Evolutionary conservation across 1,139 yeast species (phyloP), one percentile per base, ranked within the genome.

Genomic region (Ogataea hybrid): DNA sequence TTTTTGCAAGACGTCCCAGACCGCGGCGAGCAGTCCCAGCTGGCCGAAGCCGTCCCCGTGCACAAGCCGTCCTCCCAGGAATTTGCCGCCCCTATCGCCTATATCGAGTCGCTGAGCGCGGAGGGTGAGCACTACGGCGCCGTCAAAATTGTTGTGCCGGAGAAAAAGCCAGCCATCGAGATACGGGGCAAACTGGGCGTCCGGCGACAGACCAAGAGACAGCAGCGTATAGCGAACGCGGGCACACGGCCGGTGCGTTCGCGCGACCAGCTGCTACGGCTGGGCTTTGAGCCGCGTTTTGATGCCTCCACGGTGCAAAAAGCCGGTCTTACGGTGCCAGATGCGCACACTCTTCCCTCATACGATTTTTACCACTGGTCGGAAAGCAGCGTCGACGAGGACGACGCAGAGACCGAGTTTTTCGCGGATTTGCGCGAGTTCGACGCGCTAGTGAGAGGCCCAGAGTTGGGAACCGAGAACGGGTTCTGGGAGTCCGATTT

Each of bases 91-190:
- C 80, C 81, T 2, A 63, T 76, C 12, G 58, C 56, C 25, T 73
- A 77, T 46, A 69, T 81, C 35, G 82, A 79, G 47, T 64, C 71
- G 18, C 57, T 77, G 20, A 58, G 61, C 18, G 67, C 64, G 4
- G 47, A 67, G 6, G 90, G 88, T 1, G 59, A 60, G 41, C 56
- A 67, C 35, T 73, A 69, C 56, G 96, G 96, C 1, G 92, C 90
- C n/a, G 70, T 86, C 22, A 87, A 85, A 58, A 64, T 88, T 16
- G 67, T 71, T n/a, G 76, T 84, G 0, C 84, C 85, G 12, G 17
- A n/a, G 10, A 32, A 32, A 32, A 27, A 15, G 9, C 28, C 15
- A 14, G 12, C 10, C 2, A 11, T 28, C 11, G 14, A 25, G 9
- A 17, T 27, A 10, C 8, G 21, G 2, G 28, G 28, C 22, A 28